Base-by-base conservation (phyloP, 495 filamentous ascomycete genomes). In the Haplographium delicatum region DNA sequence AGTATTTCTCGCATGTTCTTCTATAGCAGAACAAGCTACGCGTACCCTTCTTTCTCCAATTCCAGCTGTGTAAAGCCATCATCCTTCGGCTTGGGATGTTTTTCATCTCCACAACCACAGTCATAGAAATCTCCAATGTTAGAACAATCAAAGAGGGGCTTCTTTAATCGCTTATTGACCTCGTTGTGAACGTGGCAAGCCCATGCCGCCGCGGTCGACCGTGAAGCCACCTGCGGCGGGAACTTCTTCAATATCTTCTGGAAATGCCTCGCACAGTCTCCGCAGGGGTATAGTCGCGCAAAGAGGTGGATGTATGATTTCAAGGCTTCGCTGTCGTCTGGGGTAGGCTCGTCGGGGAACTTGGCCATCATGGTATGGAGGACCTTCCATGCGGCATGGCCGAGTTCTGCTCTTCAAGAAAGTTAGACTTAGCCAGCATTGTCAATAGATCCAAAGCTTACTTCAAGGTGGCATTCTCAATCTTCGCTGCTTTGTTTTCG, bases 301-400 rank as follows among this genome's bases (percentile, higher is more conserved):
- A 97, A 97, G 2, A 98, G 78, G 62, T 88, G 81, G 56, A 98
- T 82, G 68, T 85, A 97, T 5, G 85, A 85, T 54, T 83, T 80
- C 31, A 98, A 73, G 2, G 94, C 88, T 33, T 85, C 76, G 49
- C 85, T 84, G 62, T 98, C 90, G 56, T 95, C 89, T 44, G 76
- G 64, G 0, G 85, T 85, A 0, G 93, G 91, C 47, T 84, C 76
- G 56, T 91, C 86, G 33, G 93, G 94, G 69, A 91, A 98, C 47
- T 90, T 83, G 28, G 89, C 85, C 78, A 97, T 89, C 65, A 88
- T 93, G 1, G 94, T 98, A 68, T 98, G 93, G 61, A 98, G 80
- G 57, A 95, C 81, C 62, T 91, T 89, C 91, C 89, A 95, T 18
- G 86, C 82, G 22, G 89, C 83, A 57, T 88, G 84, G 51, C 91